Evolutionary conservation across 208 protist species (phyloP).

Genomic region (Jaenimonas drosophilae): DNA sequence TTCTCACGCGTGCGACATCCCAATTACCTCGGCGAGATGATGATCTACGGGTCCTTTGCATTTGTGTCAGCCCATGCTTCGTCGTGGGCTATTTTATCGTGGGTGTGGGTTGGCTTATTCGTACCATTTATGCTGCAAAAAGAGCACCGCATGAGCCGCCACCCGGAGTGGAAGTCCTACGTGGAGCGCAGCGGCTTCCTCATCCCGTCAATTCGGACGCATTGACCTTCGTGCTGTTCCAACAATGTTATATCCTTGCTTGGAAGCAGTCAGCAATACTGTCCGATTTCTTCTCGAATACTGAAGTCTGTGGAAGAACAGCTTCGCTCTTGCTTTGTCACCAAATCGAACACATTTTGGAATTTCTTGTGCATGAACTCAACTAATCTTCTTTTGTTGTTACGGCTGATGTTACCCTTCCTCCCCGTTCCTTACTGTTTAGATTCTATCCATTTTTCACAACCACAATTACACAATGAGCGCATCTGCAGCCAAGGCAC

Average conservation of each 20-base stretch:
- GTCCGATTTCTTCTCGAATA: neutral
- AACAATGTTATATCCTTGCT: neutral
- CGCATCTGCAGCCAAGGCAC: neutral
- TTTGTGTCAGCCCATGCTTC: constrained; percentile 34
- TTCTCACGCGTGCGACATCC: constrained; percentile 71
- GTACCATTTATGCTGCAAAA: constrained; percentile 71
- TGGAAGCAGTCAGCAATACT: too few relatives aligned
- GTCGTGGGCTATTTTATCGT: constrained; percentile 48
- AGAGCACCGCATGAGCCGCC: constrained; percentile 65
- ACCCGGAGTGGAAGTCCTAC: constrained; percentile 58
- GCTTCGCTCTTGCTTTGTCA: neutral
- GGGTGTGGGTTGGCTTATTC: constrained; percentile 61
- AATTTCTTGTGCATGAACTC: constrained; percentile 2
- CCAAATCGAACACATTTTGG: constrained; percentile 2
- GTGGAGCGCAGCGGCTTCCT: constrained; percentile 35
- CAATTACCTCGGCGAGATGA: constrained; percentile 85
- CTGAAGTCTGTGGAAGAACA: neutral
- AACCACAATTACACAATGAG: neutral
- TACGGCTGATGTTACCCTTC: neutral
- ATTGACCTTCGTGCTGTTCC: neutral
- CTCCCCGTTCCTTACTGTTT: neutral
- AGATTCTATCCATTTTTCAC: neutral
- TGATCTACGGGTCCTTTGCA: constrained; percentile 82
- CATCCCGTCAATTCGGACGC: constrained; percentile 35
- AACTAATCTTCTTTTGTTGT: neutral